phyloP scores from a whole-genome alignment of 139 green algal species.

The Parachlorella kessleri region DNA sequence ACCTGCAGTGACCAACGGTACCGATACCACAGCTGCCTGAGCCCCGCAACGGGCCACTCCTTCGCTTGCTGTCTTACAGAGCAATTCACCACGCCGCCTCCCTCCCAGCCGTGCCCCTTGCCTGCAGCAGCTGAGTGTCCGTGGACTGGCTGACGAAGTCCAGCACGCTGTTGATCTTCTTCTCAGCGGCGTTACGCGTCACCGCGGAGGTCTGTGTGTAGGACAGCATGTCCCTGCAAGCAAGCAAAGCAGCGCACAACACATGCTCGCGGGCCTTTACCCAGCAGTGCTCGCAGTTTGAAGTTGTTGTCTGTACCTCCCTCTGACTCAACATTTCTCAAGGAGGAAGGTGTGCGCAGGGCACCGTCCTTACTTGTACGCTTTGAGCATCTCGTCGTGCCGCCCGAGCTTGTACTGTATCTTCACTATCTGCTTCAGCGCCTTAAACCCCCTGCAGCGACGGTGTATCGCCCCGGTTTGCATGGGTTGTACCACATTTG shows the following conservation, averaged over 20 bases:
- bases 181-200: slow-evolving; percentile 96
- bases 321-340: too few species aligned
- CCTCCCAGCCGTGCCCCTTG: slow-evolving; percentile 2
- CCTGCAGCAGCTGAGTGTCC: slow-evolving; percentile 81
- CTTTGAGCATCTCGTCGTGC: slow-evolving; percentile 82
- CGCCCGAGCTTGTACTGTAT: slow-evolving; percentile 82
- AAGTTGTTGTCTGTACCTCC: too few species aligned
- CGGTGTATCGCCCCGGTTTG: too few species aligned
- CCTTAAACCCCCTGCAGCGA: slow-evolving; percentile 93
- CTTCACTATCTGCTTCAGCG: slow-evolving; percentile 99
- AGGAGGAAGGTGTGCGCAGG: slow-evolving; percentile 1
- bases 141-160: slow-evolving; percentile 82
- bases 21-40: too few species aligned
- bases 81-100: neutral
- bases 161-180: slow-evolving; percentile 98
- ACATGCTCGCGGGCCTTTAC: too few species aligned
- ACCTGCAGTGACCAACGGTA: too few species aligned
- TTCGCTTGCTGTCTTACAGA: too few species aligned
- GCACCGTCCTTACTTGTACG: slow-evolving; percentile 72
- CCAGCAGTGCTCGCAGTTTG: too few species aligned
- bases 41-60: too few species aligned
- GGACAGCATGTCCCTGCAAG: slow-evolving; percentile 80
- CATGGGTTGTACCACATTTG: too few species aligned
- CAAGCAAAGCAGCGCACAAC: too few species aligned
- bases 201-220: slow-evolving; percentile 85